phyloP scores from a whole-genome alignment of 352 stramenopile genomes.

The Globisporangium nodosum region DNA sequence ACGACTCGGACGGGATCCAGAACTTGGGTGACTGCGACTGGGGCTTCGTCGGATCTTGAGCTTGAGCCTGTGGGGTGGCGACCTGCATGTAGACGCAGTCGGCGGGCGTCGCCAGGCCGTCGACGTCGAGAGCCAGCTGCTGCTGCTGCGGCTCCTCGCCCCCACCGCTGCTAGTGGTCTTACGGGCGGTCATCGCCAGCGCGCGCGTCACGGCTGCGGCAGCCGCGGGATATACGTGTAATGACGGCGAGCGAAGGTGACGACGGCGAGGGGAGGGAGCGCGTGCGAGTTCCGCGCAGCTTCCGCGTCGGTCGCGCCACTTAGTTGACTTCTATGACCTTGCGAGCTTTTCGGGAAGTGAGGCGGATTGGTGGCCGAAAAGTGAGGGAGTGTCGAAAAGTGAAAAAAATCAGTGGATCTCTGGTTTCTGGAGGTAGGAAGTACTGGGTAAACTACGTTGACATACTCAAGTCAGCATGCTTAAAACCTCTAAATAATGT shows the following conservation, averaged over 20 bases:
- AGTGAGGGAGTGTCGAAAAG: no score
- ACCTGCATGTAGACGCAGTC: not conserved
- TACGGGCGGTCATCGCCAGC: not conserved
- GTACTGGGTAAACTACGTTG: no score
- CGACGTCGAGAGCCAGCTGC: not conserved
- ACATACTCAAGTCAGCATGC: no score
- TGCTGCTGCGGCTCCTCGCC: not conserved
- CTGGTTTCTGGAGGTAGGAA: no score
- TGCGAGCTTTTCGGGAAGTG: no score
- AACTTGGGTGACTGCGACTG: slow-evolving; percentile 1
- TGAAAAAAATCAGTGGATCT: no score
- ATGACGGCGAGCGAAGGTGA: not conserved
- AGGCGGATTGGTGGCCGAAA: no score
- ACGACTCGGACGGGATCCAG: slow-evolving; percentile 14
- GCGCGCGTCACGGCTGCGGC: not conserved
- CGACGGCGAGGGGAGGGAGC: no score
- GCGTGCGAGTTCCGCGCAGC: not conserved
- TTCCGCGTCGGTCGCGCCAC: not conserved
- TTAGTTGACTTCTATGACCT: no score
- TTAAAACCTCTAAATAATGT: no score
- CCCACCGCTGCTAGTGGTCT: not conserved
- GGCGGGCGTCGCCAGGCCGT: not conserved
- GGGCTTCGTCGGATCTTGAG: no score
- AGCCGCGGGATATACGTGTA: not conserved
- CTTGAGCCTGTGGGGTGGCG: not conserved